A percentile compares a stretch with the other conserved stretches of the same genome.
phyloP scores from a whole-genome alignment of 169 alveolate genomes.

The Cyclospora cayetanensis region DNA sequence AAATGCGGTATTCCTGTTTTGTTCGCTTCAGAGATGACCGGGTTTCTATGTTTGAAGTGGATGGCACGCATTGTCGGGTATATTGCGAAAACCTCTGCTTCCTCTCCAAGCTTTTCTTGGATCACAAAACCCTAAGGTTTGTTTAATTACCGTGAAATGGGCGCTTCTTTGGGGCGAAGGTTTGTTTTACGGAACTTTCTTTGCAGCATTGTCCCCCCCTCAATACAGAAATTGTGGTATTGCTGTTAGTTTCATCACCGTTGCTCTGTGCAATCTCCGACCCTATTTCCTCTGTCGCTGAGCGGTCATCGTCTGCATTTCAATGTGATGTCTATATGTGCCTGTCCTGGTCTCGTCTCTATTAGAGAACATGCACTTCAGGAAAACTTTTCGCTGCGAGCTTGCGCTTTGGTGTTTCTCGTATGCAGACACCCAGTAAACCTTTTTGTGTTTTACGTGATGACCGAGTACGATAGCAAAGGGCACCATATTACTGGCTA shows the following conservation, averaged over 20 bases:
- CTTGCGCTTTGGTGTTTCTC: neutral
- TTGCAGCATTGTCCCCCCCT: neutral
- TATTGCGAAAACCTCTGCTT: slow-evolving; percentile 97
- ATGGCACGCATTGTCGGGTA: slow-evolving; percentile 92
- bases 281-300: neutral
- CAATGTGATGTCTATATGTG: neutral
- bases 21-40: slow-evolving; percentile 84
- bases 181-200: neutral
- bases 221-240: too few relatives aligned
- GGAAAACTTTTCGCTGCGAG: neutral
- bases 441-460: slow-evolving; percentile 93
- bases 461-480: slow-evolving; percentile 90
- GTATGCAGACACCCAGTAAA: slow-evolving; percentile 81
- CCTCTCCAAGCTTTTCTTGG: slow-evolving; percentile 96
- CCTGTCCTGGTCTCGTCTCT: neutral
- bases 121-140: slow-evolving; percentile 95
- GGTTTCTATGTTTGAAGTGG: slow-evolving; percentile 96
- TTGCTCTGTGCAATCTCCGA: too few relatives aligned
- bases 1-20: neutral
- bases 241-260: too few relatives aligned
- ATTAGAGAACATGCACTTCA: neutral
- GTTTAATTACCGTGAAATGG: neutral
- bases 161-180: neutral
- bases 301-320: neutral
- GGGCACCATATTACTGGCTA: slow-evolving; percentile 94